These are phyloP conservation scores for Ophiostoma populinum DNA, from an alignment of 2,329 filamentous ascomycete genomes.

Conservation along the genomic window DNA sequence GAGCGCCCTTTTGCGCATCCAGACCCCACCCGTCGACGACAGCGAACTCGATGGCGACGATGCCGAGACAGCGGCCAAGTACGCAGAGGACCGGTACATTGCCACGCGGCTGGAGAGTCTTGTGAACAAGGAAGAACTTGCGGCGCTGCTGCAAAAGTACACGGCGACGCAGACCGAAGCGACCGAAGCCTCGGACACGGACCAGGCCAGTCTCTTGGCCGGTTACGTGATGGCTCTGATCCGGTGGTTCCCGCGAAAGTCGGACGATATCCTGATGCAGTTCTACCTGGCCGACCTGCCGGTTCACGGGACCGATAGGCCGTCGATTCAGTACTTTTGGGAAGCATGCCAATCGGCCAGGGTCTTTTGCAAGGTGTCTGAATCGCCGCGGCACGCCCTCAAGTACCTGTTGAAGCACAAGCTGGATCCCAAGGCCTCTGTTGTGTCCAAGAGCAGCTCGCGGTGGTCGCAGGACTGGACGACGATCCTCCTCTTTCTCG, in stretches of 20 bases:
- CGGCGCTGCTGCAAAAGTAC: constrained; percentile 34
- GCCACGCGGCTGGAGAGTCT: constrained; percentile 50
- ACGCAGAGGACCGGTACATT: constrained; percentile 32
- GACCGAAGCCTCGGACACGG: constrained; percentile 10
- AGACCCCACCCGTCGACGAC: neutral
- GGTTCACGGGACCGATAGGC: constrained; percentile 25
- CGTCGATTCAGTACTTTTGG: constrained; percentile 77
- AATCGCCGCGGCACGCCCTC: constrained; percentile 16
- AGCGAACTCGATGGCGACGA: neutral
- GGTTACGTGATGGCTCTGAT: constrained; percentile 76
- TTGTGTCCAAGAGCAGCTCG: constrained; percentile 12
- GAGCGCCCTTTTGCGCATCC: constrained; percentile 28
- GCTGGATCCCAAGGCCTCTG: no score
- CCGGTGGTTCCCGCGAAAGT: constrained; percentile 63
- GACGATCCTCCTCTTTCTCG: constrained; percentile 75
- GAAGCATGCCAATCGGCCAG: constrained; percentile 32
- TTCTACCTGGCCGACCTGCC: constrained; percentile 61
- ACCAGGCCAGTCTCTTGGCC: constrained; percentile 57
- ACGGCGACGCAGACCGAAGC: constrained; percentile 14
- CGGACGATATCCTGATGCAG: constrained; percentile 89
- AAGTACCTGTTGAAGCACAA: constrained; percentile 15
- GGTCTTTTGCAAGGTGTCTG: constrained; percentile 20
- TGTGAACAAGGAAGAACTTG: constrained; percentile 59
- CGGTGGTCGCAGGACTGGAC: constrained; percentile 59
- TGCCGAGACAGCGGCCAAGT: neutral